Conservation (phyloP, 2,329 filamentous ascomycete species). For the Hypoxylon sp. region DNA sequence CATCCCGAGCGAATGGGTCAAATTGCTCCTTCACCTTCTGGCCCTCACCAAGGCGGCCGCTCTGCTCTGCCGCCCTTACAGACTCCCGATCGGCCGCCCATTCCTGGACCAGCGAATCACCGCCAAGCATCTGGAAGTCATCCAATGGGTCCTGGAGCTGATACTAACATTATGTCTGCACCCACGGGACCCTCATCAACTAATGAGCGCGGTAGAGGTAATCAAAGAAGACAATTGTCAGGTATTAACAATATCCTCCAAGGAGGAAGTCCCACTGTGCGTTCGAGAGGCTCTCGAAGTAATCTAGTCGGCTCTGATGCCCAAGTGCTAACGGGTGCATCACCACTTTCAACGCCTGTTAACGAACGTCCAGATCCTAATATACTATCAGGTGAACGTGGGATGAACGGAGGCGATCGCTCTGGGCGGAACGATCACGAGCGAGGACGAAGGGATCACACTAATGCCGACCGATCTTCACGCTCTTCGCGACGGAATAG, state of each 20-base stretch:
- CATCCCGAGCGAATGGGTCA: constrained; percentile 61
- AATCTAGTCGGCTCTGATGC: constrained; percentile 67
- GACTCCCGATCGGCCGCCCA: constrained; percentile 51
- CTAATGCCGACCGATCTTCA: constrained; percentile 58
- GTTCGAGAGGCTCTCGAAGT: constrained; percentile 56
- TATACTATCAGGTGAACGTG: constrained; percentile 55
- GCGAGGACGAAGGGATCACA: constrained; percentile 57
- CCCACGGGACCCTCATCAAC: constrained; percentile 53
- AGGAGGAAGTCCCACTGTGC: constrained; percentile 58
- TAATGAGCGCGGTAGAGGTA: constrained; percentile 54
- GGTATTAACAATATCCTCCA: constrained; percentile 72
- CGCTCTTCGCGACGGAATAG: constrained; percentile 62
- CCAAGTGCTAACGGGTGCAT: constrained; percentile 68
- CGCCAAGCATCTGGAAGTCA: constrained; percentile 46
- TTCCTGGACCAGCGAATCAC: constrained; percentile 46
- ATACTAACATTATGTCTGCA: constrained; percentile 50
- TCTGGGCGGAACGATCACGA: constrained; percentile 54
- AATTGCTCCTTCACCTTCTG: constrained; percentile 49
- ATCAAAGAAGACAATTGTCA: constrained; percentile 67
- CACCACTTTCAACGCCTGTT: constrained; percentile 63
- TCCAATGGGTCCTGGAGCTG: constrained; percentile 42
- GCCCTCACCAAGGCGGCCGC: constrained; percentile 47
- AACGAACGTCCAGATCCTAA: constrained; percentile 63
- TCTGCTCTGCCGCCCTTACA: constrained; percentile 51
- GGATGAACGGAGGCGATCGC: constrained; percentile 51